phyloP scores from a whole-genome alignment of 2,329 filamentous ascomycete genomes.

The Epichloe aotearoae region DNA sequence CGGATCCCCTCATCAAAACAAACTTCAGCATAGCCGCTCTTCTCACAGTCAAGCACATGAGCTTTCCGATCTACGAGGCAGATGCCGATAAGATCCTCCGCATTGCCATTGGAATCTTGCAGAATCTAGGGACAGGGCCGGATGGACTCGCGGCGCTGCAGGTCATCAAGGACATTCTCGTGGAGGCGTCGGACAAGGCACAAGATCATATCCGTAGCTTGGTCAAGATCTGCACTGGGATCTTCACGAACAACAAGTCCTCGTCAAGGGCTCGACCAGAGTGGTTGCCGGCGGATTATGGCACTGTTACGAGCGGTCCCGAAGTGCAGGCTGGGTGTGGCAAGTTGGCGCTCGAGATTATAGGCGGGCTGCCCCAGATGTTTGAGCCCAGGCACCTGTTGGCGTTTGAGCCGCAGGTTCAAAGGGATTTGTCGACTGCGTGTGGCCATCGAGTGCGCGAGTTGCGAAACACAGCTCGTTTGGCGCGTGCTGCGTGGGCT shows the following conservation, averaged over 20 bases:
- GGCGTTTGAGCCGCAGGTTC: constrained; percentile 29
- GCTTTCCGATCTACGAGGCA: constrained; percentile 37
- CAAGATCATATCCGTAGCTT: constrained; percentile 36
- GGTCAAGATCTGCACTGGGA: constrained; percentile 30
- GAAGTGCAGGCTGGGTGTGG: constrained; percentile 26
- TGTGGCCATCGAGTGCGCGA: constrained; percentile 42
- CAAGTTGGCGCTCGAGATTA: constrained; percentile 33
- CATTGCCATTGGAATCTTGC: constrained; percentile 34
- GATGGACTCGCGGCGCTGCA: constrained; percentile 35
- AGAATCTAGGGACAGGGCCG: constrained; percentile 25
- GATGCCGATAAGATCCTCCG: constrained; percentile 34
- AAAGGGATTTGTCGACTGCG: constrained; percentile 33
- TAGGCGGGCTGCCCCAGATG: constrained; percentile 32
- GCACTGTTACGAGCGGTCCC: constrained; percentile 4
- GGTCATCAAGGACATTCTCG: constrained; percentile 34
- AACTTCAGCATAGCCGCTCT: constrained; percentile 36
- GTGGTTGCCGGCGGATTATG: constrained; percentile 19
- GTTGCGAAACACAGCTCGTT: constrained; percentile 35
- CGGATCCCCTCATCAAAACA: constrained; percentile 17
- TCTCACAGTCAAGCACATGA: constrained; percentile 34
- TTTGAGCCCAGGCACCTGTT: constrained; percentile 35
- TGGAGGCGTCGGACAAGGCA: constrained; percentile 30
- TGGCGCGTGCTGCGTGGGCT: constrained; percentile 37
- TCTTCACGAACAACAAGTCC: constrained; percentile 19
- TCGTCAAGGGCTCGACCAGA: constrained; percentile 13